Percentiles rank a stretch among this genome's conserved stretches.
Conservation (phyloP, 805 yeast genomes). For the Scheffersomyces coipomensis region DNA sequence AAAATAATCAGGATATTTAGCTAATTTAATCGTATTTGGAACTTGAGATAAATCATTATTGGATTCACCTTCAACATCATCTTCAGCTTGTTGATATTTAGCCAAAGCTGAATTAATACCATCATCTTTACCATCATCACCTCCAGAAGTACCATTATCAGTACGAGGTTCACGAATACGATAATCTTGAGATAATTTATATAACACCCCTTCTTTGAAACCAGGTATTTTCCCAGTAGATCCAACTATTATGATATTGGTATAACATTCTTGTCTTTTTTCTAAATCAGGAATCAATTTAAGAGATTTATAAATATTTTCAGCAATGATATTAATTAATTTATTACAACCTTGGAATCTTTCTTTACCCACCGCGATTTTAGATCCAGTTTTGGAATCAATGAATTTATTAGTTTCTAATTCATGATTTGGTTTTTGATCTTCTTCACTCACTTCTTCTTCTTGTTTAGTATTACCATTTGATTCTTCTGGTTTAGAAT, state of each 20-base stretch:
- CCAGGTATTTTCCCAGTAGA: conserved; percentile 76
- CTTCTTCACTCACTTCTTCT: conserved; percentile 15
- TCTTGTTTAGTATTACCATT: conserved; percentile 10
- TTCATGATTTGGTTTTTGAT: conserved; percentile 57
- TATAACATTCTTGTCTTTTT: conserved; percentile 80
- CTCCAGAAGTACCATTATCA: conserved; percentile 21
- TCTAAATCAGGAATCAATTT: conserved; percentile 61
- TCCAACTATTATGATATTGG: conserved; percentile 77
- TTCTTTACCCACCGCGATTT: conserved; percentile 79
- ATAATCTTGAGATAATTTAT: conserved; percentile 56
- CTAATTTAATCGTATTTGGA: conserved; percentile 69
- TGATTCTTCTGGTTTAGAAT: too few relatives aligned
- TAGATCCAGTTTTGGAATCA: conserved; percentile 54
- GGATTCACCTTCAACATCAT: conserved; percentile 22
- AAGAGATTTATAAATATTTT: conserved; percentile 52
- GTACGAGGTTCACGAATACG: conserved; percentile 37
- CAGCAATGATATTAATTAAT: conserved; percentile 55
- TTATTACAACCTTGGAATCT: conserved; percentile 77
- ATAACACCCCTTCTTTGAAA: conserved; percentile 65
- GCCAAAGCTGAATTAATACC: conserved; percentile 39
- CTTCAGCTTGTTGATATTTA: conserved; percentile 44
- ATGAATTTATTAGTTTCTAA: conserved; percentile 69
- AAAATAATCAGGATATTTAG: conserved; percentile 85
- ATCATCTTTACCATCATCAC: conserved; percentile 21
- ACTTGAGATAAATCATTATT: conserved; percentile 53